Conservation (phyloP, 2,329 filamentous ascomycete genomes). For the Zymoseptoria pseudotritici region DNA sequence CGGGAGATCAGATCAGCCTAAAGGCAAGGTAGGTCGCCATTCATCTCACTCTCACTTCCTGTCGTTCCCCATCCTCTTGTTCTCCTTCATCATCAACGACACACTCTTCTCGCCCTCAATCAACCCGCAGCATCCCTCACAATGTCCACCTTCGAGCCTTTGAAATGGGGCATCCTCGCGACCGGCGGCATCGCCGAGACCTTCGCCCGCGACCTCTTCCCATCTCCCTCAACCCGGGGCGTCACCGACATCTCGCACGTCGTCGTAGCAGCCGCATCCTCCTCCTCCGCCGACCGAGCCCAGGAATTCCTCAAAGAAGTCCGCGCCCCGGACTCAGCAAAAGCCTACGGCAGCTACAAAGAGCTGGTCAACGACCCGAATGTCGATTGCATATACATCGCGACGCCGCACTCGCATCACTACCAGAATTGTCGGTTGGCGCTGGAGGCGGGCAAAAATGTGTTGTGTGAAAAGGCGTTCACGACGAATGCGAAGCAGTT, state of each 20-base stretch:
- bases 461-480: slow-evolving; percentile 85
- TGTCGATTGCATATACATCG: slow-evolving; percentile 81
- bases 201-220: slow-evolving; percentile 69
- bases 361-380: slow-evolving; percentile 71
- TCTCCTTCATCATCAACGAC: neutral
- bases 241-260: slow-evolving; percentile 68
- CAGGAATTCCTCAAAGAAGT: slow-evolving; percentile 64
- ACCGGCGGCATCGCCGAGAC: slow-evolving; percentile 43
- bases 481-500: slow-evolving; percentile 76
- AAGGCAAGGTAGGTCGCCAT: neutral
- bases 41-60: neutral
- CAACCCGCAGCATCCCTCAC: neutral
- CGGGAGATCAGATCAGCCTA: neutral
- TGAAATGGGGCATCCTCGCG: slow-evolving; percentile 40
- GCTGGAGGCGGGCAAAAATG: slow-evolving; percentile 74
- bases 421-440: slow-evolving; percentile 87
- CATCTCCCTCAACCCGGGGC: slow-evolving; percentile 61
- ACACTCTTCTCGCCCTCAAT: neutral
- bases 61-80: neutral
- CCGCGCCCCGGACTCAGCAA: slow-evolving; percentile 59
- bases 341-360: slow-evolving; percentile 72
- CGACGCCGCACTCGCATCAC: slow-evolving; percentile 86
- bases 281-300: slow-evolving; percentile 62
- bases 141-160: slow-evolving; percentile 28
- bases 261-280: slow-evolving; percentile 73